These are phyloP conservation scores for Volutella citrinella DNA, from an alignment of 2,329 filamentous ascomycete genomes.

Conservation along the genomic window DNA sequence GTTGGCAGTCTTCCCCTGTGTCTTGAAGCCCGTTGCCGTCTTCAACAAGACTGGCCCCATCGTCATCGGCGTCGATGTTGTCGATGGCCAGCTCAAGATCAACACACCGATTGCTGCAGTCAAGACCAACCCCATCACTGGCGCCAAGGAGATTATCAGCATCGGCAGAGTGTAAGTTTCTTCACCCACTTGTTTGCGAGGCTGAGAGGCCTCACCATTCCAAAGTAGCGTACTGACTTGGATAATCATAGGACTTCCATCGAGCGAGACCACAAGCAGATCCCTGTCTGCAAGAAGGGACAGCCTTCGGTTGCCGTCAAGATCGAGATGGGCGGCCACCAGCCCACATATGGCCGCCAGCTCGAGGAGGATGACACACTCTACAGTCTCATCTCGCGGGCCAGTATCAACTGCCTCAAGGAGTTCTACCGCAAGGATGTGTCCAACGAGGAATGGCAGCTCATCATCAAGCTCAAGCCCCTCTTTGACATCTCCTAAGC, in stretches of 20 bases:
- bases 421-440: conserved; percentile 91
- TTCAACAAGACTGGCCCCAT: conserved; percentile 99
- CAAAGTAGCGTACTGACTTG: too few relatives aligned
- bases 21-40: conserved; percentile 82
- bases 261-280: conserved; percentile 95
- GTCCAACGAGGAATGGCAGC: conserved; percentile 85
- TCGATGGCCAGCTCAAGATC: conserved; percentile 82
- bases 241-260: conserved; percentile 95
- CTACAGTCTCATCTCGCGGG: conserved; percentile 83
- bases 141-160: conserved; percentile 76
- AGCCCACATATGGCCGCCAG: conserved; percentile 92
- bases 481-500: conserved; percentile 79
- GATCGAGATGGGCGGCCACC: conserved; percentile 88
- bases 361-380: conserved; percentile 87
- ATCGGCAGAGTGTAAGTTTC: conserved; percentile 87
- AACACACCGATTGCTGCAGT: conserved; percentile 89
- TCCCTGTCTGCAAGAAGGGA: conserved; percentile 88
- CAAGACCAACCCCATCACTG: conserved; percentile 75
- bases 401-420: conserved; percentile 92
- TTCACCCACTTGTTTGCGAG: too few relatives aligned
- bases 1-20: conserved; percentile 94
- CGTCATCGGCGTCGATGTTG: conserved; percentile 89
- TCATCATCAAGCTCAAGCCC: conserved; percentile 94
- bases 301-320: conserved; percentile 98
- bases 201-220: too few relatives aligned